A percentile compares a stretch with the other conserved stretches of the same genome.
phyloP scores from a whole-genome alignment of 306 rosid genomes.

The Ziziphus jujuba region DNA sequence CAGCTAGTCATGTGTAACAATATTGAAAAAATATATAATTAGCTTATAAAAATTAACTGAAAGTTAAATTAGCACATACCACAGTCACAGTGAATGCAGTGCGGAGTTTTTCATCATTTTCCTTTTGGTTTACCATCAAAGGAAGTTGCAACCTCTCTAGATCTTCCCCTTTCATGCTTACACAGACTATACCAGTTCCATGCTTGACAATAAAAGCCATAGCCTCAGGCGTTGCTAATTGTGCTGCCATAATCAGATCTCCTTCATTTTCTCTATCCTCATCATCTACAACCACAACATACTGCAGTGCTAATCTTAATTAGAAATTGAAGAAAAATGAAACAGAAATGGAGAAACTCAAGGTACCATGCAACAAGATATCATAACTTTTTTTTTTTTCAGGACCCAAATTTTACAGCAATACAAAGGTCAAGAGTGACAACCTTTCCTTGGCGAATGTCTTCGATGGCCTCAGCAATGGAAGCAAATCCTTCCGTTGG shows the following conservation, averaged over 20 bases:
- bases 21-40: neutral
- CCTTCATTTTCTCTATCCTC: conserved; percentile 96
- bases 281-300: conserved; percentile 83
- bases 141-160: conserved; percentile 80
- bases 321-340: conserved; percentile 8
- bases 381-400: neutral
- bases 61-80: conserved; percentile 43
- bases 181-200: conserved; percentile 88
- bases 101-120: conserved; percentile 67
- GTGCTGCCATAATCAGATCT: conserved; percentile 88
- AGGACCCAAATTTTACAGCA: too few relatives aligned
- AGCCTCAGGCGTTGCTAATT: conserved; percentile 84
- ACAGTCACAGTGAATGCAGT: conserved; percentile 87
- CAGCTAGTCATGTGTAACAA: conserved; percentile 2
- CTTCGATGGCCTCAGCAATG: conserved; percentile 78
- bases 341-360: neutral
- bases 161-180: conserved; percentile 79
- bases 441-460: conserved; percentile 86
- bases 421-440: conserved; percentile 11
- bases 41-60: neutral
- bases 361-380: neutral
- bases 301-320: conserved; percentile 40
- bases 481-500: conserved; percentile 81
- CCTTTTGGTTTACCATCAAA: conserved; percentile 76
- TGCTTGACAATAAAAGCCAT: conserved; percentile 92